Percentiles rank a stretch among this genome's conserved stretches.
Conservation (phyloP, 2,329 filamentous ascomycete genomes). For the Pseudocercospora musae region DNA sequence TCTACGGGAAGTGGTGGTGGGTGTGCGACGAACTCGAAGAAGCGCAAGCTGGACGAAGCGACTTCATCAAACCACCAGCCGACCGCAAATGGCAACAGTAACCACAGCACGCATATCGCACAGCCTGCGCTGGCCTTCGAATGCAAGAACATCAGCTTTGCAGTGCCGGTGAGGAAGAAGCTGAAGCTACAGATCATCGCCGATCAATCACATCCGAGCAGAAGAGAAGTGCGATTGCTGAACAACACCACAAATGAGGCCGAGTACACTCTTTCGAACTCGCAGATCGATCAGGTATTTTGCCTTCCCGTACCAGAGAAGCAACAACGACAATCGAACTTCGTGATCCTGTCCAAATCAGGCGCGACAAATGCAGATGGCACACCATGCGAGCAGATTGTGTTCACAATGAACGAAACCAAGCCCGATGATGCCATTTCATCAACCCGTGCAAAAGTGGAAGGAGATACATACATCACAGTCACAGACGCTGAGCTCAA, state of each 20-base stretch:
- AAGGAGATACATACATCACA: constrained; percentile 46
- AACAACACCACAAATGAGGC: constrained; percentile 28
- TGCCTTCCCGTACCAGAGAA: constrained; percentile 64
- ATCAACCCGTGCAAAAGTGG: constrained; percentile 35
- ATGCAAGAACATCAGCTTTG: constrained; percentile 57
- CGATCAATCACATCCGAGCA: constrained; percentile 27
- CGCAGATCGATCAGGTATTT: constrained; percentile 56
- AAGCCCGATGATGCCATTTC: constrained; percentile 39
- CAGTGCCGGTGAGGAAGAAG: constrained; percentile 62
- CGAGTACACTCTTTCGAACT: constrained; percentile 48
- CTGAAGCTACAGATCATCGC: constrained; percentile 56
- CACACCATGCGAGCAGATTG: constrained; percentile 51
- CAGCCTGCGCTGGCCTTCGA: constrained; percentile 41
- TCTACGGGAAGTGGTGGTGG: constrained; percentile 27
- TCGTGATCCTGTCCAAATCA: constrained; percentile 56
- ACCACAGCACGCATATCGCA: constrained; percentile 24
- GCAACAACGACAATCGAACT: constrained; percentile 60
- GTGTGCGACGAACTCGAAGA: constrained; percentile 38
- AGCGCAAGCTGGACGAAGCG: constrained; percentile 49
- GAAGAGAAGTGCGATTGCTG: constrained; percentile 28
- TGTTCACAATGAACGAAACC: constrained; percentile 59
- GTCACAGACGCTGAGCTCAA: constrained; percentile 48
- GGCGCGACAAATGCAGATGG: constrained; percentile 41
- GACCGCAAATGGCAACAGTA: constrained; percentile 11
- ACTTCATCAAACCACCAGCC: constrained; percentile 4